Percentiles rank a stretch among this genome's conserved stretches.
These are phyloP conservation scores for Coccomyxa sp. DNA, from an alignment of 139 green algal genomes.

Conservation along the genomic window DNA sequence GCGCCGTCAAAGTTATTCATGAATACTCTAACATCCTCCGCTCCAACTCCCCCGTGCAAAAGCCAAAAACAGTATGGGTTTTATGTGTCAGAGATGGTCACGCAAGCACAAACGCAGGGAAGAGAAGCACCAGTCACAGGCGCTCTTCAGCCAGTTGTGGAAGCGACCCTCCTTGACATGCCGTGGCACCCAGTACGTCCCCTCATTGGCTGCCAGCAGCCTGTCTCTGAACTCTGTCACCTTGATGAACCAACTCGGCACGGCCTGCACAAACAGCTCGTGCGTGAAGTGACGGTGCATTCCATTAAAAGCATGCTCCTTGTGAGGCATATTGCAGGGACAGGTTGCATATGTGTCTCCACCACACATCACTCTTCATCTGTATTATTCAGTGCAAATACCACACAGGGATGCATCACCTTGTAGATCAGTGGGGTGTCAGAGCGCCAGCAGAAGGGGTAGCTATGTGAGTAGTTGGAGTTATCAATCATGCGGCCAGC, in stretches of 20 bases:
- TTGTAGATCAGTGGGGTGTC: slow-evolving; percentile 94
- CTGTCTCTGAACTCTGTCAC: slow-evolving; percentile 85
- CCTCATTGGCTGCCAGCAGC: slow-evolving; percentile 84
- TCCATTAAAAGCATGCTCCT: not conserved
- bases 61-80: too few species aligned
- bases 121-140: slow-evolving; percentile 51
- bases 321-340: not conserved
- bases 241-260: slow-evolving; percentile 95
- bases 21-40: too few species aligned
- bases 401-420: slow-evolving; percentile 6
- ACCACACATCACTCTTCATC: not conserved
- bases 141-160: slow-evolving; percentile 95
- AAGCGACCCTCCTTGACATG: slow-evolving; percentile 99
- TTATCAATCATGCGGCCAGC: slow-evolving; percentile 76
- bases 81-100: too few species aligned
- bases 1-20: too few species aligned
- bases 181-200: slow-evolving; percentile 92
- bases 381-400: slow-evolving; percentile 2
- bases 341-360: not conserved
- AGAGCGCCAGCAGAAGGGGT: slow-evolving; percentile 98
- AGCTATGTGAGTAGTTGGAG: slow-evolving; percentile 70
- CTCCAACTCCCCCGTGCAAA: too few species aligned
- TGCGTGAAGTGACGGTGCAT: too few species aligned
- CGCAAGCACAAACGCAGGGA: too few species aligned
- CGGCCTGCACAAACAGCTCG: slow-evolving; percentile 44